Evolutionary conservation across 202 grass and related monocot genomes (phyloP), one percentile per base, ranked within the genome.

Genomic region (Eragrostis tef): DNA sequence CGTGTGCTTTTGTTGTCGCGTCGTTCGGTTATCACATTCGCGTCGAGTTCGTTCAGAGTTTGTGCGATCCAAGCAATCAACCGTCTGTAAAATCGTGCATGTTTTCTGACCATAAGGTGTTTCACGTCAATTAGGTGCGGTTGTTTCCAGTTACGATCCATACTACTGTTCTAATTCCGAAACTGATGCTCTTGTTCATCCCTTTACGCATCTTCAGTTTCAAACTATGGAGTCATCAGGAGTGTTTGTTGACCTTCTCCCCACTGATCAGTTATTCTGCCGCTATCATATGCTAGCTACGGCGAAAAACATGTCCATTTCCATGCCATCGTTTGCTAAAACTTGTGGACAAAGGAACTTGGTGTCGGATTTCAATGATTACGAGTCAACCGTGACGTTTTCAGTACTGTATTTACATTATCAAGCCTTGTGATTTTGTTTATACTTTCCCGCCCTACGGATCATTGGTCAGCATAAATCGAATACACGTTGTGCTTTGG

Each of bases 331-430:
- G n/a, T 29, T 83, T 79, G 60, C 69, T 39, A 19, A 80, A 63
- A 69, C 86, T 84, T 88, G 52, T 68, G 81, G 69, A n/a, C 29
- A 68, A 79, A 74, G 74, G 15, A 79, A 84, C 61, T 12, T 54
- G 52, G 42, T 50, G 49, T 53, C 47, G 13, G 80, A 53, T 25
- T 16, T n/a, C 76, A 84, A 79, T 84, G 75, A 84, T 83, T 83
- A 73, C 5, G 74, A 83, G 80, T 83, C 69, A 79, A 88, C 80
- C 22, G 22, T 79, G 49, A 88, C 67, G 39, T 58, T 48, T 64
- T 57, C 19, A 80, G 42, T 51, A 43, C 64, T 39, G 34, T 39
- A 5, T 39, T 5, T 39, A 39, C 34, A 39, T 39, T 39, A 3
- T 39, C 34, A 0, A 5, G 34, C 5, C 34, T 5, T 39, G 5